Evolutionary conservation across 805 yeast genomes (phyloP), one percentile per base, ranked within the genome.

Genomic region (Lachancea sp.): DNA sequence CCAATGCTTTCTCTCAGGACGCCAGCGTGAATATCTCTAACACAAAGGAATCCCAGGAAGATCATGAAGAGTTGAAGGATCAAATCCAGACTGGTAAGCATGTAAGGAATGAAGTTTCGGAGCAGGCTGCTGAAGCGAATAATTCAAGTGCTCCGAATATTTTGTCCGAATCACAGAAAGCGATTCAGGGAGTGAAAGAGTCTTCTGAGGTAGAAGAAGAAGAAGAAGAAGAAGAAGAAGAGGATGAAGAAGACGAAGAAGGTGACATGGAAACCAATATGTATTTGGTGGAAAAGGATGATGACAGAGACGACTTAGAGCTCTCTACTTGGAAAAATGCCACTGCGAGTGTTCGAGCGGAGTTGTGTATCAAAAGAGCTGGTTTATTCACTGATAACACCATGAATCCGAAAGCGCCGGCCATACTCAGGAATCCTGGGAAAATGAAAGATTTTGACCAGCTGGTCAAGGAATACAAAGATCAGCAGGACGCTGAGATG

Each of bases 311-410:
- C 45, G 95, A 86, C 57, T 73, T 85, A 30, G 96, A 89, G 55
- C 66, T 81, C 38, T 83, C 83, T 43, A 78, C 86, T 1, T 90
- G 97, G 97, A 82, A 84, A 54, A 77, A 77, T n/a, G 65, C 82
- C 33, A 88, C 93, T 0, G 85, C 95, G 0, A 82, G 82, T 49
- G 75, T 84, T 0, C 69, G 96, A 46, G 87, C 91, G 13, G 81
- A 83, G 42, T 75, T 85, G 49, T 82, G 95, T 57, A 65, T 78
- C 20, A 73, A 75, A 46, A 74, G 98, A 53, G 73, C 85, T 0
- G 76, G 73, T 2, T 65, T 88, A 38, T 89, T 91, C 58, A 76
- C 74, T 17, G 75, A 76, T 15, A 68, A 72, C 47, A 73, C 70
- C 44, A 61, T 90, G 7, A 83, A 85, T 49, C 64, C 72, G 12